Evolutionary conservation across 768 basidiomycete genomes (phyloP).

Genomic region (Tremella mesenterica): DNA sequence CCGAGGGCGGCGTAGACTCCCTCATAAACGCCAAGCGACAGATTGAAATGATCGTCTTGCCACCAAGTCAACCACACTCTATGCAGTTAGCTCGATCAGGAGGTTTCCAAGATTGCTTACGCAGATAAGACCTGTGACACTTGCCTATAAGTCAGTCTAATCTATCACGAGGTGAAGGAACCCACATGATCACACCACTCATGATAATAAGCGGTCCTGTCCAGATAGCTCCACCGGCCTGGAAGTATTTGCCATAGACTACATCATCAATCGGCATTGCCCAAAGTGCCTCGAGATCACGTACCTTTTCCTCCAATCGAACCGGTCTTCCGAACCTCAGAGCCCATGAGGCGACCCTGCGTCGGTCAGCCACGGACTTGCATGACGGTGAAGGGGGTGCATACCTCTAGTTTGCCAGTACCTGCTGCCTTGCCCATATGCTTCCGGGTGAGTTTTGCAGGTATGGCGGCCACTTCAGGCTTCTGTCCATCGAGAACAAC

Average conservation of each 20-base stretch:
- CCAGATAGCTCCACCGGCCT: slow-evolving; percentile 52
- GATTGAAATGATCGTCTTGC: slow-evolving; percentile 54
- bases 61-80: slow-evolving; percentile 61
- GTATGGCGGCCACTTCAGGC: too few species aligned
- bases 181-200: slow-evolving; percentile 56
- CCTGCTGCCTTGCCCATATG: slow-evolving; percentile 48
- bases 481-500: too few species aligned
- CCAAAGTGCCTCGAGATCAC: neutral
- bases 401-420: slow-evolving; percentile 54
- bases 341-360: slow-evolving; percentile 57
- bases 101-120: slow-evolving; percentile 25
- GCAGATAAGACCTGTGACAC: slow-evolving; percentile 53
- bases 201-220: slow-evolving; percentile 53
- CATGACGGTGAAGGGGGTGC: neutral
- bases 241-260: slow-evolving; percentile 59
- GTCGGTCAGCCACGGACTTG: neutral
- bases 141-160: slow-evolving; percentile 11
- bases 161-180: neutral
- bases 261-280: slow-evolving; percentile 10
- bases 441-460: slow-evolving; percentile 22
- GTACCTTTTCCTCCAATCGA: slow-evolving; percentile 45
- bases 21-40: slow-evolving; percentile 57
- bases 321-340: slow-evolving; percentile 59
- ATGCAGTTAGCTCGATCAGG: neutral
- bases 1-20: slow-evolving; percentile 58